Evolutionary conservation across 768 basidiomycete genomes (phyloP), one percentile per base, ranked within the genome.

Genomic region (Amanita polypyramis): DNA sequence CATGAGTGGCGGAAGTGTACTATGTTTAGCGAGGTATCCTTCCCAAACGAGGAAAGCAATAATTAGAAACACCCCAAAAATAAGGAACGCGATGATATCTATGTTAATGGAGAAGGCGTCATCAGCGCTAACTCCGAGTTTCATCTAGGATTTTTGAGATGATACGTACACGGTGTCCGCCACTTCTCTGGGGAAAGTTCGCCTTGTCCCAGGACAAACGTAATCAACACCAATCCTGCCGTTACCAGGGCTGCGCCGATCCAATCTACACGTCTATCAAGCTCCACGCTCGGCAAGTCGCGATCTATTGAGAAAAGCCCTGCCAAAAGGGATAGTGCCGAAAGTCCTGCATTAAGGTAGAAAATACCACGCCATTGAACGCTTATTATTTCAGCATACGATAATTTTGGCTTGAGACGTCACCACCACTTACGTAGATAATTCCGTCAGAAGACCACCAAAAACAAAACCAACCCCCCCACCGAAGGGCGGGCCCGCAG

Each of bases 401-500:
- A 40, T 2, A 2, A 10, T 6, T 19, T 4, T 5, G 8, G 41
- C n/a, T 23, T 35, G 6, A n/a, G n/a, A 30, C 48, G 29, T 34
- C 19, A 23, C 35, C 17, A 60, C 2, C 23, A 21, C 68, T 30
- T 49, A 73, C 74, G 48, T 45, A 23, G 74, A 67, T 12, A 63
- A 62, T 55, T 88, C 74, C 0, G 81, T 85, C 15, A 89, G 62
- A 1, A 82, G 64, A 15, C 86, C 88, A 14, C 90, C 89, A 0
- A 90, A 50, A 0, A 79, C 64, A 23, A 70, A 70, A 1, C 91
- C 90, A 12, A 91, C 63, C 0, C 77, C 83, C 0, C 74, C 84
- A 0, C 92, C 92, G 5, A 93, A 58, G 0, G 92, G 90, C 0
- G 85, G 87, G 21, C 92, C 93, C 0, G 89, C 87, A 1, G 83